Evolutionary conservation across 768 basidiomycete species (phyloP).

Genomic region (Cyathus striatus): DNA sequence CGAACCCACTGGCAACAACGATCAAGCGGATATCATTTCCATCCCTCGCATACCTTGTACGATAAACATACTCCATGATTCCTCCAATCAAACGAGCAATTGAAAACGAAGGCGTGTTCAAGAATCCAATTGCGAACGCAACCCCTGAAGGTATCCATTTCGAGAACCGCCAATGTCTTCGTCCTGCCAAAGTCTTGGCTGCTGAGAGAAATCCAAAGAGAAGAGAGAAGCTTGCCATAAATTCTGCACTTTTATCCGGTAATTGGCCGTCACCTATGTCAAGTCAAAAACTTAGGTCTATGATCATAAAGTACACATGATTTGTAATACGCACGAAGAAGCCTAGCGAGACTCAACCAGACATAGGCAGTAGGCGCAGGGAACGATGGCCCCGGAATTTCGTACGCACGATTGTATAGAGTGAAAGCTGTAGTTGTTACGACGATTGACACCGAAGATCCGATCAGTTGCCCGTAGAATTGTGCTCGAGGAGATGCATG

Average conservation of each 20-base stretch:
- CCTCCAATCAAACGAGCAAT: constrained; percentile 90
- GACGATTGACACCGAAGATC: constrained; percentile 81
- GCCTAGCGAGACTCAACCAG: constrained; percentile 76
- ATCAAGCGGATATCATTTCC: constrained; percentile 68
- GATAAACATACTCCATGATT: constrained; percentile 68
- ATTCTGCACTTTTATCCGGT: constrained; percentile 65
- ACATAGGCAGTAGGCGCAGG: constrained; percentile 94
- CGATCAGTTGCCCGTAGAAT: constrained; percentile 91
- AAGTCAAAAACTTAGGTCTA: constrained; percentile 16
- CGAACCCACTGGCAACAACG: constrained; percentile 91
- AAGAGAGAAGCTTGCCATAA: constrained; percentile 77
- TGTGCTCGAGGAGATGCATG: constrained; percentile 90
- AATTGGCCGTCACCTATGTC: constrained; percentile 72
- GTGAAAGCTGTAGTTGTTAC: constrained; percentile 86
- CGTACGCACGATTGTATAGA: constrained; percentile 83
- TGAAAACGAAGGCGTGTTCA: constrained; percentile 94
- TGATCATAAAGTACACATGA: background rate
- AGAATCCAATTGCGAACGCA: constrained; percentile 92
- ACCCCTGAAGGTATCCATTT: constrained; percentile 89
- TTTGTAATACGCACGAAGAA: constrained; percentile 59
- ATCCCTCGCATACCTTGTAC: constrained; percentile 44
- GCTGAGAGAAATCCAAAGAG: constrained; percentile 66
- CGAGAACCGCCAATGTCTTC: constrained; percentile 45
- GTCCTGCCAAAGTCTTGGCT: constrained; percentile 56
- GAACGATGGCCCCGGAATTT: constrained; percentile 91